Evolutionary conservation across 306 rosid genomes (phyloP).

Genomic region (Coriaria nepalensis): DNA sequence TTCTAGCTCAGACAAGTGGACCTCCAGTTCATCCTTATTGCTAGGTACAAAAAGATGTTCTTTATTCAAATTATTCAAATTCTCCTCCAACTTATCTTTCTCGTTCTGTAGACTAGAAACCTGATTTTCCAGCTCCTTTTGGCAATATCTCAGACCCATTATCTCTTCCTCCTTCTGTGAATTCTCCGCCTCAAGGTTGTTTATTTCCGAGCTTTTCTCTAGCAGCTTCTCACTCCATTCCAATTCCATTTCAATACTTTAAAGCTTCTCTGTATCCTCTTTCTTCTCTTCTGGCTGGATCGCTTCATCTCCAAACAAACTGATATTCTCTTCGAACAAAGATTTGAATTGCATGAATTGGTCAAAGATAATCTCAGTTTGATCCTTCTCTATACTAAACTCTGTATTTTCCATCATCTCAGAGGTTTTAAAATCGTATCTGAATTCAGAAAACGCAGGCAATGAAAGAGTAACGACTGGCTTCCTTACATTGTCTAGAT

Average conservation of each 20-base stretch:
- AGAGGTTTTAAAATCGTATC: neutral
- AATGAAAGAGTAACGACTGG: neutral
- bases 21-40: slow-evolving; percentile 27
- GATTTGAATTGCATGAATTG: slow-evolving; percentile 9
- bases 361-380: slow-evolving; percentile 12
- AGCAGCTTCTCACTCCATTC: slow-evolving; percentile 22
- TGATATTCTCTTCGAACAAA: slow-evolving; percentile 11
- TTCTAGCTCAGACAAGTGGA: slow-evolving; percentile 23
- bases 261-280: slow-evolving; percentile 10
- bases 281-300: neutral
- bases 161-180: slow-evolving; percentile 28
- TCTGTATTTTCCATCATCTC: neutral
- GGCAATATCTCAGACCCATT: slow-evolving; percentile 19
- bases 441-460: neutral
- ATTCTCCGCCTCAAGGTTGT: slow-evolving; percentile 25
- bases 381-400: neutral
- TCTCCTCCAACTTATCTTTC: slow-evolving; percentile 24
- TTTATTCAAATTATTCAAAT: slow-evolving; percentile 2
- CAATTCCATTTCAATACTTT: slow-evolving; percentile 21
- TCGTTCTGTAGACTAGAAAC: slow-evolving; percentile 30
- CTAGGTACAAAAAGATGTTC: slow-evolving; percentile 12
- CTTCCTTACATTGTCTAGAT: slow-evolving; percentile 12
- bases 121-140: slow-evolving; percentile 26
- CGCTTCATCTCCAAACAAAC: neutral
- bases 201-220: slow-evolving; percentile 20